Evolutionary conservation across 352 stramenopile species (phyloP), one percentile per base, ranked within the genome.

Genomic region (Salisapilia sapeloensis): DNA sequence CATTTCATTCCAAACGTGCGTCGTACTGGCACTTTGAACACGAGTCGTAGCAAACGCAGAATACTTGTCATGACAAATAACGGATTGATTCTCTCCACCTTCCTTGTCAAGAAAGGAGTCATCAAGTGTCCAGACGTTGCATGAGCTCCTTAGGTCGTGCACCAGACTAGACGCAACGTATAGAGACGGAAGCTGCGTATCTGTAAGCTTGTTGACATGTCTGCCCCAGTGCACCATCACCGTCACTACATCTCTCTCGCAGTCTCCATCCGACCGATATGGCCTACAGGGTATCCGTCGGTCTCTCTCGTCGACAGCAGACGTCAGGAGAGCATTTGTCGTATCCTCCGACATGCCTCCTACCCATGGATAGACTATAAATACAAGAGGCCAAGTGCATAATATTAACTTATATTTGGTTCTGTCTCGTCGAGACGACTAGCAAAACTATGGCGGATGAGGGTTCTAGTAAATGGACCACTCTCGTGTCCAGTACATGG

Each of bases 21-120:
- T 39, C 10, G 28, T 24, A 17, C 38, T 53, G 20, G 42, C 33
- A 38, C 74, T 59, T 22, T 63, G 48, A 25, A 85, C 59, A 26
- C 72, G 66, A 5, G 58, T 83, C 5, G 56, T 59, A 2, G 62
- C 53, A 33, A 82, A 87, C 16, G 67, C 60, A n/a, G 60, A 75
- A 39, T 53, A 72, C 10, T 26, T 42, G 24, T 56, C 47, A 4
- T 60, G 47, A 43, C 81, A 84, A 14, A 59, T 40, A 3, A 41
- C 24, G 13, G 13, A 23, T 2, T n/a, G 11, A n/a, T n/a, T n/a
- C 16, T 45, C 38, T 14, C 32, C 12, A 2, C 41, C 35, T 21
- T 53, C 40, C 27, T 16, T 14, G n/a, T 9, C 32, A 44, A 29
- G 8, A 13, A 19, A 11, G 11, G 0, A 13, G 22, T 9, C 24